Base-by-base conservation (phyloP, 139 green algal species). In the Chlamydomonas schloesseri region DNA sequence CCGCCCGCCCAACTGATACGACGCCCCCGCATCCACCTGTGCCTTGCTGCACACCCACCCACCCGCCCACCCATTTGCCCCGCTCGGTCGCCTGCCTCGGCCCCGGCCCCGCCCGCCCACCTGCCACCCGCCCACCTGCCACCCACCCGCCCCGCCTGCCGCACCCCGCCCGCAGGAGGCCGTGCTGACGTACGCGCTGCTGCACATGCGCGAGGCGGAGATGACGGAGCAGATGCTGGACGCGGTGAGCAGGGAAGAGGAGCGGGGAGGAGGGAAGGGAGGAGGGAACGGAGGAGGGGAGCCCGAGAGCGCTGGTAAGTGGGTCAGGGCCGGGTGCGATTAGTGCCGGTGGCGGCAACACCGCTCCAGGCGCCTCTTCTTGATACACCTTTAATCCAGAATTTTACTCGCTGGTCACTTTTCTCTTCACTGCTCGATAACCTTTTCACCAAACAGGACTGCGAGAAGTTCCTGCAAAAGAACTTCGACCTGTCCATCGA, bases 111-210 rank as follows among this genome's bases (percentile, higher is more conserved):
- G n/a, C n/a, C n/a, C n/a, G n/a, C n/a, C n/a, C n/a, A n/a, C 65
- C 65, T 23, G 26, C 31, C 65, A 21, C 31, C 5, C 4, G 15
- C 34, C 33, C 18, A 15, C 1, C 33, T 14, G 1, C 10, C 34
- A 3, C 55, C 6, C 4, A 37, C n/a, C n/a, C 3, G 29, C 64
- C 6, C n/a, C n/a, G 5, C 64, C 34, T 53, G 4, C 50, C 6
- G 14, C 23, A 5, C 70, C 36, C 68, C 58, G 33, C 81, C 92
- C 33, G 94, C 42, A 95, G 83, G 89, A 94, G 83, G 70, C 86
- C 14, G 73, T 93, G 37, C 34, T 96, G n/a, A 91, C 92, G 23
- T 96, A 96, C 81, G 82, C 57, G 18, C 62, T 93, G 79, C 82
- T 95, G 34, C 87, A 89, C 46, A 73, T 82, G 28, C 37, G 50